phyloP scores from a whole-genome alignment of 2,329 filamentous ascomycete genomes.

The Xylaria sp. region DNA sequence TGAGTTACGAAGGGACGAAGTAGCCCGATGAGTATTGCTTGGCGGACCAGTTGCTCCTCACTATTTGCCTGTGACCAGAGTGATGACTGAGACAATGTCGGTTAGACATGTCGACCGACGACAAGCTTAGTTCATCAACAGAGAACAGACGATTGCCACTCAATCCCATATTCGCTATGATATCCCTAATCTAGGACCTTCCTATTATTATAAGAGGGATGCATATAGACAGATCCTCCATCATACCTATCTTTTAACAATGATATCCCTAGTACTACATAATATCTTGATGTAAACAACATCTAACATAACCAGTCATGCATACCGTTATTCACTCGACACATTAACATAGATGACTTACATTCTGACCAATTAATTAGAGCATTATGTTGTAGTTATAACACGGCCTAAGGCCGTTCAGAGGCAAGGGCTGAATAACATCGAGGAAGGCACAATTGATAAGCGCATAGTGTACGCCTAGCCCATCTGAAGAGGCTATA shows the following conservation, averaged over 20 bases:
- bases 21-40: neutral
- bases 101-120: neutral
- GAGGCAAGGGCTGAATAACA: neutral
- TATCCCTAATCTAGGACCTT: too few species aligned
- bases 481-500: neutral
- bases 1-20: neutral
- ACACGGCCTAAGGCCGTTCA: too few species aligned
- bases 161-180: too few species aligned
- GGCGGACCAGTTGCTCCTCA: neutral
- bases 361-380: neutral
- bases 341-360: neutral
- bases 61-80: too few species aligned
- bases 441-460: neutral
- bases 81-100: neutral
- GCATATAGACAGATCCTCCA: too few species aligned
- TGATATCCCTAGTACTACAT: neutral
- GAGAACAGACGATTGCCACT: too few species aligned
- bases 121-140: neutral
- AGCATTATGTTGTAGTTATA: neutral
- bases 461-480: neutral
- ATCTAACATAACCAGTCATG: neutral
- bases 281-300: too few species aligned
- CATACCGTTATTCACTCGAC: neutral
- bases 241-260: neutral
- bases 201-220: neutral